phyloP scores from a whole-genome alignment of 2,329 filamentous ascomycete genomes.

The Onygenales sp. region DNA sequence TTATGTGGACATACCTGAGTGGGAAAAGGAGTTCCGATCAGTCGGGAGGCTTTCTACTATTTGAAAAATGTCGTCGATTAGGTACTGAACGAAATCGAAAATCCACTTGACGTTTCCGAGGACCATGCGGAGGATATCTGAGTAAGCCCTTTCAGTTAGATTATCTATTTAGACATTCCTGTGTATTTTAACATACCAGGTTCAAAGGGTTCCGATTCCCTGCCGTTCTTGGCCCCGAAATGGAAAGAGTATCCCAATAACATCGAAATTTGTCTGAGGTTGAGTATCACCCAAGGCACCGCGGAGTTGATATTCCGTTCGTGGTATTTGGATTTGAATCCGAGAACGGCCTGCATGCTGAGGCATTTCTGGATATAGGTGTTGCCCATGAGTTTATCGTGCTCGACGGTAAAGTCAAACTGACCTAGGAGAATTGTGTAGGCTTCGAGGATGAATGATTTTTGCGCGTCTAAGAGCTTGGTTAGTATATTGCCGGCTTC shows the following conservation, averaged over 20 bases:
- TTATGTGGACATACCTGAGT: conserved; percentile 22
- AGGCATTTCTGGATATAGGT: conserved; percentile 63
- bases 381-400: conserved; percentile 66
- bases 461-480: conserved; percentile 44
- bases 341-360: conserved; percentile 69
- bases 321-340: conserved; percentile 56
- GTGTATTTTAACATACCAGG: conserved; percentile 37
- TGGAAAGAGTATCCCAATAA: conserved; percentile 58
- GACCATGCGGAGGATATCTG: conserved; percentile 63
- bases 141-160: not conserved
- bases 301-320: conserved; percentile 60
- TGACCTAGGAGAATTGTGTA: conserved; percentile 61
- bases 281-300: conserved; percentile 64
- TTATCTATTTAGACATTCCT: not conserved
- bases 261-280: conserved; percentile 58
- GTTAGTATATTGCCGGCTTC: not conserved
- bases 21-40: conserved; percentile 18
- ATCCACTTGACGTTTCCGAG: conserved; percentile 71
- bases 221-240: conserved; percentile 46
- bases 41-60: conserved; percentile 27
- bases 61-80: conserved; percentile 45
- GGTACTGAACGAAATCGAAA: conserved; percentile 52
- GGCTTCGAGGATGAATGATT: conserved; percentile 56
- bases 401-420: conserved; percentile 74
- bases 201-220: conserved; percentile 41